phyloP scores from a whole-genome alignment of 108 stramenopile genomes.

The Nannochloropsis granulata region DNA sequence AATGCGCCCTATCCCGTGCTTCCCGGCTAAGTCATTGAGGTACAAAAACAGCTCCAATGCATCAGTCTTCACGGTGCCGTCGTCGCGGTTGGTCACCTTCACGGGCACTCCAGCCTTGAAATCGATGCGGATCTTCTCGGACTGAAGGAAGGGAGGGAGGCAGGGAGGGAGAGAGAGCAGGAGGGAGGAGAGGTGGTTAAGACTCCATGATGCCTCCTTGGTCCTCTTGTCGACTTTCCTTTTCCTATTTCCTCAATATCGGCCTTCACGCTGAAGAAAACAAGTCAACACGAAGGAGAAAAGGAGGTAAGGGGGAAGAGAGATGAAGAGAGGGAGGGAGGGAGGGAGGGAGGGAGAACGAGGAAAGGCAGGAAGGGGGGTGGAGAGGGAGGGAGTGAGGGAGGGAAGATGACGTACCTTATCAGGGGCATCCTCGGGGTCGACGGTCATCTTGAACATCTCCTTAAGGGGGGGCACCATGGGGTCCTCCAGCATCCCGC shows the following conservation, averaged over 20 bases:
- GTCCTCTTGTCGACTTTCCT: too few species aligned
- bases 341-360: not conserved
- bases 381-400: not conserved
- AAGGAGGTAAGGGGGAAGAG: not conserved
- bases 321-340: not conserved
- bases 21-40: slow-evolving; percentile 90
- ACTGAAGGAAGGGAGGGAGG: not conserved
- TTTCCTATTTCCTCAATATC: too few species aligned
- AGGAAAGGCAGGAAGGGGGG: not conserved
- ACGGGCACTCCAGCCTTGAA: slow-evolving; percentile 82
- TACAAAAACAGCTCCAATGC: slow-evolving; percentile 85
- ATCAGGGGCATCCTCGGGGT: slow-evolving; percentile 75
- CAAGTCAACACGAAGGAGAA: too few species aligned
- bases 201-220: not conserved
- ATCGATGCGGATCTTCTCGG: slow-evolving; percentile 55
- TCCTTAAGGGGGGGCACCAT: slow-evolving; percentile 48
- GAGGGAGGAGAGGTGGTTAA: not conserved
- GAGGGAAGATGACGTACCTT: not conserved
- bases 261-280: too few species aligned
- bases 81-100: slow-evolving; percentile 76
- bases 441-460: slow-evolving; percentile 51
- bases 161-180: not conserved
- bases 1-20: slow-evolving; percentile 89
- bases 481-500: slow-evolving; percentile 71
- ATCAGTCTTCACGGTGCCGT: slow-evolving; percentile 69